Base-by-base conservation (phyloP, 2,329 filamentous ascomycete genomes). In the Fusarium incarnatum region DNA sequence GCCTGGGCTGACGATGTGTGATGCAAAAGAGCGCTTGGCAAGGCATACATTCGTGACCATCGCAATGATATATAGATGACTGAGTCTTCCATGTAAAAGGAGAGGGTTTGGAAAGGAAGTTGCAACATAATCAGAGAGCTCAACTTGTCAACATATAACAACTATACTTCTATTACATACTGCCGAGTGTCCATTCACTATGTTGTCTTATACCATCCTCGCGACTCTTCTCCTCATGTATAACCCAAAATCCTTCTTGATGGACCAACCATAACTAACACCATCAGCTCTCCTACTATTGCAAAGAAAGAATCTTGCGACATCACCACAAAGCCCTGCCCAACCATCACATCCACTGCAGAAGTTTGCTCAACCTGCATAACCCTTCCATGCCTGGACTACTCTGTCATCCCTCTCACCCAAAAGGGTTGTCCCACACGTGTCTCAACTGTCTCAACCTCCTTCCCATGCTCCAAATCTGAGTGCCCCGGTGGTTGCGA, bases 281-380 rank as follows among this genome's bases (percentile, higher is more conserved):
- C 3, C 15, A 10, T 8, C 20, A 71, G 69, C 20, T 41, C 61
- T 25, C 49, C 54, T 20, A 18, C 62, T 37, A 28, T 46, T 8
- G 68, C 69, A 27, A 54, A 60, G 20, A 56, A 63, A 42, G 16
- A 49, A 15, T 48, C 46, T 13, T 34, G 32, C 15, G n/a, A n/a
- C 12, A n/a, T 40, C 9, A 54, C 40, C 41, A 8, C 42, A 25
- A 62, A 60, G 2, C 56, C 59, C 8, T 81, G 80, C 45, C 80
- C 80, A 37, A 80, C 79, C 23, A 72, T 80, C 16, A 80, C 77
- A 13, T 66, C 73, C 32, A 80, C 78, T 1, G 68, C 70, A 15
- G 67, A 76, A 20, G 56, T 78, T 44, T 82, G 80, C 71, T 68
- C 73, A 20, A 80, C 78, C 8, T 82, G 80, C 64, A 15, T 70